Percentiles rank a stretch among this genome's conserved stretches.
phyloP scores from a whole-genome alignment of 148 eudicot species.

The Spergularia bocconei region DNA sequence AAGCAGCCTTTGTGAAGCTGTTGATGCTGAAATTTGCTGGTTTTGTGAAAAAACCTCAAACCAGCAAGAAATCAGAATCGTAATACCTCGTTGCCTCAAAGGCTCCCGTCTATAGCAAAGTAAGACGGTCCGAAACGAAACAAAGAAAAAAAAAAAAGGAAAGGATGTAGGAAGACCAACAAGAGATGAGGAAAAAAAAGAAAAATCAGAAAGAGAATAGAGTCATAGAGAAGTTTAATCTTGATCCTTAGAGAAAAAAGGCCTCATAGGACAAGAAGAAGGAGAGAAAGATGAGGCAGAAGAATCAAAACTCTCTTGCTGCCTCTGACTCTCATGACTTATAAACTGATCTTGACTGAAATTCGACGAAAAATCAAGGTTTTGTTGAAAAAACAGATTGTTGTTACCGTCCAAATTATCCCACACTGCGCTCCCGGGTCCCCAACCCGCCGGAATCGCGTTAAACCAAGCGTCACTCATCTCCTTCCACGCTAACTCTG shows the following conservation, averaged over 20 bases:
- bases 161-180: background rate
- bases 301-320: slow-evolving; percentile 21
- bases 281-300: slow-evolving; percentile 36
- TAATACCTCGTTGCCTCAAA: background rate
- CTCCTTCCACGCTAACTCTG: slow-evolving; percentile 64
- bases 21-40: slow-evolving; percentile 13
- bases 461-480: slow-evolving; percentile 79
- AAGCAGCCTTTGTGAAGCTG: slow-evolving; percentile 48
- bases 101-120: background rate
- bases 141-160: background rate
- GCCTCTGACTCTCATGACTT: slow-evolving; percentile 2
- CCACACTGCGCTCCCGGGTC: slow-evolving; percentile 87
- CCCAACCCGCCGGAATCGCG: slow-evolving; percentile 75
- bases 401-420: slow-evolving; percentile 64
- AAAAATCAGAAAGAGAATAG: background rate
- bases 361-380: slow-evolving; percentile 32
- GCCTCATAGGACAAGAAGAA: slow-evolving; percentile 47
- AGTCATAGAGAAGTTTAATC: slow-evolving; percentile 1
- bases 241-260: slow-evolving; percentile 51
- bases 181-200: background rate
- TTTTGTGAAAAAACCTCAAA: slow-evolving; percentile 30
- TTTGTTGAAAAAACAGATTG: slow-evolving; percentile 47
- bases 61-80: slow-evolving; percentile 19
- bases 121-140: background rate
- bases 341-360: slow-evolving; percentile 19